These are phyloP conservation scores for Epichloe brachyelytri DNA, from an alignment of 2,329 filamentous ascomycete species.

Conservation along the genomic window DNA sequence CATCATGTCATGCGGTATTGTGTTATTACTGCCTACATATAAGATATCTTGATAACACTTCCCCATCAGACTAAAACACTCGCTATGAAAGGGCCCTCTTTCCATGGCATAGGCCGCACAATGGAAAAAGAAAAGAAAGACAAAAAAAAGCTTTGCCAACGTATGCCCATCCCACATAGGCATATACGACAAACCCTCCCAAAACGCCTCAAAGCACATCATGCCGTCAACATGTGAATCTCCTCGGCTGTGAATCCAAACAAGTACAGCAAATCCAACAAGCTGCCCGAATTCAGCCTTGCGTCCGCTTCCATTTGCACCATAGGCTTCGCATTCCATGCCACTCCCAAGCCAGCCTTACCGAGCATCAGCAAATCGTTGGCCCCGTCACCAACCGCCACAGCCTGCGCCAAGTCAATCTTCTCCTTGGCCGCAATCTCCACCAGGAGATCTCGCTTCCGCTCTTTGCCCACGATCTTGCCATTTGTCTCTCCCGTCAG, in stretches of 20 bases:
- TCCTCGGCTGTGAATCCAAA: slow-evolving; percentile 61
- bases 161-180: background rate
- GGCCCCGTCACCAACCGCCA: slow-evolving; percentile 70
- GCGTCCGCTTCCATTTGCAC: slow-evolving; percentile 68
- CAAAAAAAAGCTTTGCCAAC: background rate
- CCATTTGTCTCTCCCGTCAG: slow-evolving; percentile 63
- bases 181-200: background rate
- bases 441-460: slow-evolving; percentile 58
- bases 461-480: slow-evolving; percentile 61
- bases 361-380: slow-evolving; percentile 75
- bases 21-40: background rate
- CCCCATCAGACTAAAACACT: background rate
- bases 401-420: slow-evolving; percentile 50
- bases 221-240: slow-evolving; percentile 15
- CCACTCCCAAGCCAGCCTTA: slow-evolving; percentile 62
- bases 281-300: slow-evolving; percentile 55
- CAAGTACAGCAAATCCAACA: slow-evolving; percentile 61
- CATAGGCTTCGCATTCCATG: slow-evolving; percentile 72
- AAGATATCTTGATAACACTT: background rate
- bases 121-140: background rate
- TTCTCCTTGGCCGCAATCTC: slow-evolving; percentile 58
- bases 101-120: background rate
- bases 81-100: background rate
- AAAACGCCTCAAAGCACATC: background rate
- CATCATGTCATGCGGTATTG: background rate